Evolutionary conservation across 1,139 yeast genomes (phyloP), one percentile per base, ranked within the genome.

Genomic region (Yamadazyma spencermartinsiae): DNA sequence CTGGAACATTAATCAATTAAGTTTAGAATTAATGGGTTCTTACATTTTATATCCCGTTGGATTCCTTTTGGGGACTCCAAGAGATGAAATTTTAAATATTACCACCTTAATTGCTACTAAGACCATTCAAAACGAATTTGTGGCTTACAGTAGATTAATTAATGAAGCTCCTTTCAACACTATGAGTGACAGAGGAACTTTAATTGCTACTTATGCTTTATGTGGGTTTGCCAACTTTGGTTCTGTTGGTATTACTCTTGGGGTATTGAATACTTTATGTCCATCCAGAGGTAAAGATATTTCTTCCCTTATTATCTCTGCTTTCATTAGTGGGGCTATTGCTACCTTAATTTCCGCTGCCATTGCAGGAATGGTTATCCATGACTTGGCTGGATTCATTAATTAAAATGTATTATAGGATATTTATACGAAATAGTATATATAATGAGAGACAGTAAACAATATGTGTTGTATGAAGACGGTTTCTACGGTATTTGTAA

Each of bases 201-300:
- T 80, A 58, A 67, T 80, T 55, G 82, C 84, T 20, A 80, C 86
- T 21, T 80, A 79, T 49, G 80, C 83, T 10, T 70, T 79, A 35
- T 79, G 85, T 66, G 85, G 86, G 1, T 80, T 80, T 56, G 76
- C 84, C 31, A 80, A 80, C 59, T 64, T 80, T 43, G 86, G 86
- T 25, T 76, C 83, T 4, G 65, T 80, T 48, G 86, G 84, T 52
- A 79, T 80, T 40, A 80, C 80, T 44, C 63, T 80, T 51, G 85
- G 85, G 54, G 85, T 80, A 21, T 68, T 80, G 48, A 74, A 78
- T 46, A 72, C 80, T 39, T 62, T 80, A 49, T 80, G 83, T 33
- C 81, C 81, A 35, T 64, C 67, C 28, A 60, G 73, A 49, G 64
- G 76, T 31, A 74, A 67, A 39, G 79, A 76, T 38, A 70, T 80